Base-by-base conservation (phyloP, 2,329 filamentous ascomycete genomes). In the Hypocrella siamensis region DNA sequence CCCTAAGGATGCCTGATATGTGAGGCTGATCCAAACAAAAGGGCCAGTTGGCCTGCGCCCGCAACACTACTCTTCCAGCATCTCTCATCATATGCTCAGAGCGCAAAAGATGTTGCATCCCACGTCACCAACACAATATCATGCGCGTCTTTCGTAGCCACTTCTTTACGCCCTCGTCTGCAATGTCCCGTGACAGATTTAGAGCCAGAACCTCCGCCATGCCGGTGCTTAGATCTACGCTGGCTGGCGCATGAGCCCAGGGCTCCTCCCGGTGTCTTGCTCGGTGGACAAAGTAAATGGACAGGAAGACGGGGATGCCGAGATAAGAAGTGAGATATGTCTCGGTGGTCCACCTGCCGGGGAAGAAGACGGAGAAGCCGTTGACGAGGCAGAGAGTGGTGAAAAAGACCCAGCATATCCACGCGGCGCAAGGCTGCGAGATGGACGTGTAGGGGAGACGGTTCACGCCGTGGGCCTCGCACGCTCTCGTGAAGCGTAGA, bases 331-430 rank as follows among this genome's bases (percentile, higher is more conserved):
- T 40, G 7, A 42, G 14, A 19, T 44, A 44, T 1, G 32, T 30
- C 4, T 28, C 31, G 3, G 34, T n/a, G 1, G 36, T 36, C 38
- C 40, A 46, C n/a, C 41, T 4, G 2, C 28, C 33, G 2, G 35
- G 37, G 19, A 43, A 38, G 28, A 46, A 45, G 6, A 44, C 38
- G 2, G 15, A 22, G 45, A 78, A 79, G 2, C 75, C 75, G 38
- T 76, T 77, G 43, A 76, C 61, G 3, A 79, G 46, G 3, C 55
- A 54, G 17, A 78, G 53, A 21, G 38, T 15, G 2, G 28, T 16
- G 6, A 36, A 38, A 3, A 28, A 32, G 6, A 34, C 5, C 12
- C 26, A 26, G 17, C 32, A 24, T 9, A 34, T 22, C 9, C 38
- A 41, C 1, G 37, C 36, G 5, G 35, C 38, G 19, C 29, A 37